A percentile compares a stretch with the other conserved stretches of the same genome.
Conservation (phyloP, 768 basidiomycete genomes). For the Termitomyces sp. region DNA sequence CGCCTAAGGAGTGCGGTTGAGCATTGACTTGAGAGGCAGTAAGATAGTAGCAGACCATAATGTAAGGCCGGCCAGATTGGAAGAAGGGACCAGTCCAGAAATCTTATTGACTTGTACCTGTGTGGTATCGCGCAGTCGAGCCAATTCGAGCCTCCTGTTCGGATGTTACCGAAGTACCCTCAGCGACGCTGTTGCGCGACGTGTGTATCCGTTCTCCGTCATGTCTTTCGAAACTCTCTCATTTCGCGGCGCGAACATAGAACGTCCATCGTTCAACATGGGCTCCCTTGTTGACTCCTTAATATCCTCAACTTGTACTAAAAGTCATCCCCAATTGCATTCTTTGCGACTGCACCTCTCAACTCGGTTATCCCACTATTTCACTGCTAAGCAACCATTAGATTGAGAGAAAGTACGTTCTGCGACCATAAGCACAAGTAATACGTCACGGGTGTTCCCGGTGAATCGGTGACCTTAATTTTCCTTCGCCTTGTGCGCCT, state of each 20-base stretch:
- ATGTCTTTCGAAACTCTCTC: neutral
- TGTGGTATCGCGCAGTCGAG: neutral
- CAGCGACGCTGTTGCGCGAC: neutral
- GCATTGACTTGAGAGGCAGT: neutral
- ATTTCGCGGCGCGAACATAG: neutral
- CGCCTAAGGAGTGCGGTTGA: slow-evolving; percentile 41
- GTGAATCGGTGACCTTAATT: neutral
- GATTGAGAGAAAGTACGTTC: neutral
- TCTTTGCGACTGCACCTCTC: neutral
- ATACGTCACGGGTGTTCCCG: neutral
- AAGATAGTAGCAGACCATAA: slow-evolving; percentile 12
- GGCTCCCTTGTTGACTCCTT: neutral
- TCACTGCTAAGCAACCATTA: neutral
- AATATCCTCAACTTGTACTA: too few species aligned
- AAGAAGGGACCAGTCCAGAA: neutral
- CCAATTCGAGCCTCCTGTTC: neutral
- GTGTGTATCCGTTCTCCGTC: neutral
- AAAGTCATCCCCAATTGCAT: too few species aligned
- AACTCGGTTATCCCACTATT: neutral
- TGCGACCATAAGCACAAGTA: neutral
- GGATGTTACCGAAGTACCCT: neutral
- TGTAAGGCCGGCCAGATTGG: neutral
- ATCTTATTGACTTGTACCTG: neutral
- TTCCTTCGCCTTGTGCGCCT: neutral
- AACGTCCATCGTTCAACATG: too few species aligned